Percentiles rank a stretch among this genome's conserved stretches.
Conservation (phyloP, 2,329 filamentous ascomycete species). For the Botrytis sinoallii region DNA sequence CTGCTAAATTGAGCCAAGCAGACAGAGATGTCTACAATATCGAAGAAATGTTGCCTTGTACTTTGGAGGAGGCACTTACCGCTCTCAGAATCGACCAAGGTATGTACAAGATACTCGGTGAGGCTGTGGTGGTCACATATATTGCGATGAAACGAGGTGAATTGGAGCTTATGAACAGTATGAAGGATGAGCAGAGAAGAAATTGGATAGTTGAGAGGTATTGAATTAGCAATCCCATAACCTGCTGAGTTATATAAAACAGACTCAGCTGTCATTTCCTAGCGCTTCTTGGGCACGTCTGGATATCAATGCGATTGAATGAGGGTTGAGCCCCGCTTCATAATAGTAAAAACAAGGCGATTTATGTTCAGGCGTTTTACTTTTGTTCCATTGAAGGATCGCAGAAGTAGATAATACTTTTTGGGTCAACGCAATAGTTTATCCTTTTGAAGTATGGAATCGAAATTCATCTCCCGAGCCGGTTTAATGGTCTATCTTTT, state of each 20-base stretch:
- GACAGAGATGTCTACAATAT: slow-evolving; percentile 54
- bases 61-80: slow-evolving; percentile 52
- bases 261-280: neutral
- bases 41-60: slow-evolving; percentile 50
- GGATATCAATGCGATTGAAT: neutral
- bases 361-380: neutral
- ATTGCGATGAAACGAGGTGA: slow-evolving; percentile 58
- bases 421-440: neutral
- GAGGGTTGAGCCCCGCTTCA: neutral
- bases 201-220: slow-evolving; percentile 67
- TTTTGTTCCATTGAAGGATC: neutral
- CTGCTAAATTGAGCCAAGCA: slow-evolving; percentile 47
- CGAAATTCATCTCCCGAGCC: neutral
- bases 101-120: slow-evolving; percentile 47
- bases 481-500: neutral
- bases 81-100: slow-evolving; percentile 48
- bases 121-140: slow-evolving; percentile 55
- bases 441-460: neutral
- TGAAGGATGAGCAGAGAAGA: slow-evolving; percentile 48
- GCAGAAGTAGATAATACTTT: neutral
- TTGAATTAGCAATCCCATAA: slow-evolving; percentile 36
- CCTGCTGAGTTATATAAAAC: neutral
- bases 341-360: neutral
- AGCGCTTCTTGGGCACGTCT: neutral
- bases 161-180: slow-evolving; percentile 47